A percentile compares a stretch with the other conserved stretches of the same genome.
Conservation (phyloP, 2,329 filamentous ascomycete genomes). For the Apiospora aurea region DNA sequence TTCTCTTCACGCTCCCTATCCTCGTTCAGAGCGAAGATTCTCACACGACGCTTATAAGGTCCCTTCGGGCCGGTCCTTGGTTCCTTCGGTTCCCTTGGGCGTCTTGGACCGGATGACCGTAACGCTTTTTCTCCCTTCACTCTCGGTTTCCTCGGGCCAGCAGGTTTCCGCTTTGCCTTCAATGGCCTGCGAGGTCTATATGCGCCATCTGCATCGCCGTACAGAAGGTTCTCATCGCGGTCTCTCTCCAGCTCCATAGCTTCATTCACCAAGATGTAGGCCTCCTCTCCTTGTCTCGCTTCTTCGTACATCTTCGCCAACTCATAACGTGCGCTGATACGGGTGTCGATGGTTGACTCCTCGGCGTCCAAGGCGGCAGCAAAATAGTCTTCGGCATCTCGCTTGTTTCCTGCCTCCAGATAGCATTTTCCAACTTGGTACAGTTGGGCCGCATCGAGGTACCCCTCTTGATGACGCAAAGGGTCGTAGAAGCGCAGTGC, state of each 20-base stretch:
- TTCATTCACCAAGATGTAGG: constrained; percentile 78
- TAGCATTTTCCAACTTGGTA: constrained; percentile 73
- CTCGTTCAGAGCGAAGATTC: constrained; percentile 41
- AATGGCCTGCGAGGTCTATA: neutral
- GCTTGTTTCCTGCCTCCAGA: constrained; percentile 65
- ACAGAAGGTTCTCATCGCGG: constrained; percentile 37
- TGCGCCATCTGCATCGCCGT: neutral
- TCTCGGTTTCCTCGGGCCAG: constrained; percentile 12
- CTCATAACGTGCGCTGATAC: constrained; percentile 77
- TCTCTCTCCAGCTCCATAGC: constrained; percentile 69
- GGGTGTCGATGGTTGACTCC: constrained; percentile 58
- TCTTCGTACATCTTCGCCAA: constrained; percentile 86
- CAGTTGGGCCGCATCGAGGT: constrained; percentile 59
- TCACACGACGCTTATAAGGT: constrained; percentile 36
- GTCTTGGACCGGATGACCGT: neutral
- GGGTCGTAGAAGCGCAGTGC: constrained; percentile 65
- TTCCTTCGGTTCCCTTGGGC: neutral
- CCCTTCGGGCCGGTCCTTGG: neutral
- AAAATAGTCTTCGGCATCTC: constrained; percentile 80
- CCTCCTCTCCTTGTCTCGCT: constrained; percentile 75
- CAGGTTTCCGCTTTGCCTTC: constrained; percentile 17
- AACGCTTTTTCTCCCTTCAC: neutral
- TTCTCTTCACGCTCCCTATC: constrained; percentile 41
- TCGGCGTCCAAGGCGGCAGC: constrained; percentile 77
- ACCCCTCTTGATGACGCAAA: constrained; percentile 56